A percentile compares a stretch with the other conserved stretches of the same genome.
Conservation (phyloP, 1,284 basidiomycete species). For the Ceratobasidium sp. region DNA sequence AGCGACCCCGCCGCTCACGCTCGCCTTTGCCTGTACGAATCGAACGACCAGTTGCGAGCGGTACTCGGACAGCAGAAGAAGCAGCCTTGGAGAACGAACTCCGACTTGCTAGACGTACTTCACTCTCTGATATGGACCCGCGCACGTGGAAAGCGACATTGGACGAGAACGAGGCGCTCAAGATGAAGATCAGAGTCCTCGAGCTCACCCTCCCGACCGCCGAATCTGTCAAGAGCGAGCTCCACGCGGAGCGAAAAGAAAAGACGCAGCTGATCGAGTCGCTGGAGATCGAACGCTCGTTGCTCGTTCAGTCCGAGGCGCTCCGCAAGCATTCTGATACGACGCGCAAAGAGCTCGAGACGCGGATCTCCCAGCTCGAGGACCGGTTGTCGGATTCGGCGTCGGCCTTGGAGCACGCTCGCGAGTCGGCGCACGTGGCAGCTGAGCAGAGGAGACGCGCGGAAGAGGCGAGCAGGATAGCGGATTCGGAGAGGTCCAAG, state of each 20-base stretch:
- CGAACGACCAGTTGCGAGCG: no score
- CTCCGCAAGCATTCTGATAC: conserved; percentile 17
- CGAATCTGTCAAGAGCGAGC: conserved; percentile 36
- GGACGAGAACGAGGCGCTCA: conserved; percentile 40
- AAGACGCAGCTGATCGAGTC: conserved; percentile 21
- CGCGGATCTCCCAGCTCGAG: conserved; percentile 31
- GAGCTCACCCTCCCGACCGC: conserved; percentile 33
- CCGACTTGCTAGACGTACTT: neutral
- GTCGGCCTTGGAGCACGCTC: conserved; percentile 4
- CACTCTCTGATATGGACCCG: conserved; percentile 23
- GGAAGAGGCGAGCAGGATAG: conserved; percentile 9
- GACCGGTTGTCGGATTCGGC: conserved; percentile 29
- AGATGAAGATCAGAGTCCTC: conserved; percentile 38
- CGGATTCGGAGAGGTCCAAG: conserved; percentile 29
- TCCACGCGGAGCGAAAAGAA: conserved; percentile 33
- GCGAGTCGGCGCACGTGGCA: conserved; percentile 9
- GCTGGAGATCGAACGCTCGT: conserved; percentile 26
- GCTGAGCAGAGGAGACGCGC: conserved; percentile 12
- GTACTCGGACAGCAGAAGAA: no score
- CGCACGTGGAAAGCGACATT: conserved; percentile 28
- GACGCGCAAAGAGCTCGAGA: conserved; percentile 24
- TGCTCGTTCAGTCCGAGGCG: conserved; percentile 30
- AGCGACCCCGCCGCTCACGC: conserved; percentile 7
- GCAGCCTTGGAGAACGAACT: no score
- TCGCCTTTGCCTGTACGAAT: conserved; percentile 10